Evolutionary conservation across 495 filamentous ascomycete genomes (phyloP), one percentile per base, ranked within the genome.

Genomic region (Podospora australis): DNA sequence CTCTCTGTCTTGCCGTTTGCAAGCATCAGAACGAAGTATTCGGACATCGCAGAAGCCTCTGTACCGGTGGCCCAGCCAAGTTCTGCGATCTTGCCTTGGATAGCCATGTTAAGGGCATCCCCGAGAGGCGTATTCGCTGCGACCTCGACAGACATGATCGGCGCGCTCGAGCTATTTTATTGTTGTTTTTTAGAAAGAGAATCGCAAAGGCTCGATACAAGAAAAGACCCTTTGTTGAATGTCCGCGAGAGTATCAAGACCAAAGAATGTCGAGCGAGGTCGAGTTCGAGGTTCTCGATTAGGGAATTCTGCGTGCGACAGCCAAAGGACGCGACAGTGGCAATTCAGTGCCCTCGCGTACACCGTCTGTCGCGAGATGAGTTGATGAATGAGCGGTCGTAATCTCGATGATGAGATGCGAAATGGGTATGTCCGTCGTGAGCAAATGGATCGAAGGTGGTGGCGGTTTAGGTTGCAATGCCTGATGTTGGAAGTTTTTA

Each of bases 21-120:
- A 23, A 98, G 78, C 91, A 96, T 97, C 45, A 96, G 76, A 38
- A 96, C 85, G 52, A 98, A 91, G 64, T 96, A 98, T 68, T 98
- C 92, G 34, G 88, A 84, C 48, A 98, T 75, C 10, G 89, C 86
- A 13, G 85, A 82, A 58, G 88, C 91, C 60, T 90, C 87, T 52
- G 78, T 74, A 48, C 81, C 83, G 34, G 84, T 86, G 35, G 80
- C 86, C 92, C 91, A 96, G 48, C 89, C 90, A 48, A 90, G 83
- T 65, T 98, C 91, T n/a, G 89, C 81, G 55, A 98, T 70, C 68
- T 96, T 96, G n/a, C 86, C 83, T 64, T 91, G 87, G 43, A 96
- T 87, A 32, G 78, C 83, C 65, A 71, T 72, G 59, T 82, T 85
- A 36, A 98, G 76, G 25, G 87, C 84, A 48, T 87, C 80, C 50